Conservation (phyloP, 2,329 filamentous ascomycete genomes). For the Talaromyces albobiverticillius region DNA sequence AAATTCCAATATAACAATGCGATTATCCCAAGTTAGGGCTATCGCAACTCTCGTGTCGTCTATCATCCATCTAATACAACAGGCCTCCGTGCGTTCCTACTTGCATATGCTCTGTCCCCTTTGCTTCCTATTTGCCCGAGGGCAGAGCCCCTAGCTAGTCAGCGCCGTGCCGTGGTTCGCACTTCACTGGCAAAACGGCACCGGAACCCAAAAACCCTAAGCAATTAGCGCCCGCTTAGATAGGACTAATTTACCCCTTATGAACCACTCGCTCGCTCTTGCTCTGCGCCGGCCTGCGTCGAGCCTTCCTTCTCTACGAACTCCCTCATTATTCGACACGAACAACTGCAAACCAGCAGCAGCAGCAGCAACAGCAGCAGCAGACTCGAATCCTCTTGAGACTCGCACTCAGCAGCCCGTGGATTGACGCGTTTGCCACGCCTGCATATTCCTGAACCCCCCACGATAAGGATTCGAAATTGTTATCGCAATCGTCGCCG, state of each 20-base stretch:
- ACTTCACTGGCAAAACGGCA: background rate
- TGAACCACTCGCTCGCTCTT: conserved; percentile 4
- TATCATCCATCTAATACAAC: background rate
- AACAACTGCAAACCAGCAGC: background rate
- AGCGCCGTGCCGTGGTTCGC: background rate
- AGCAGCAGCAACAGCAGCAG: background rate
- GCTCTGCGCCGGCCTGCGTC: too few species aligned
- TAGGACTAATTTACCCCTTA: conserved; percentile 7
- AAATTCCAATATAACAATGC: too few species aligned
- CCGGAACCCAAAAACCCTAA: background rate
- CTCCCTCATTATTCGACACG: background rate
- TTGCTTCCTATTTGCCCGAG: background rate
- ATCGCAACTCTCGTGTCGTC: background rate
- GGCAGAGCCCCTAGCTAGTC: too few species aligned
- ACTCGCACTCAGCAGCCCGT: background rate
- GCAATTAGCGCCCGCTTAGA: background rate
- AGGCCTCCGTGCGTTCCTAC: background rate
- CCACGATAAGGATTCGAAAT: background rate
- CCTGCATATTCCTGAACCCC: background rate
- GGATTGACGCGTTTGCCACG: background rate
- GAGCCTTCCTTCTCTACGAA: too few species aligned
- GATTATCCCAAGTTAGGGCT: background rate
- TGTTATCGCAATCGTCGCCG: background rate
- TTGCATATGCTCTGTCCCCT: background rate
- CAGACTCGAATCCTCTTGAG: background rate